phyloP scores from a whole-genome alignment of 2,329 filamentous ascomycete species.

The Hansfordia pulvinata region DNA sequence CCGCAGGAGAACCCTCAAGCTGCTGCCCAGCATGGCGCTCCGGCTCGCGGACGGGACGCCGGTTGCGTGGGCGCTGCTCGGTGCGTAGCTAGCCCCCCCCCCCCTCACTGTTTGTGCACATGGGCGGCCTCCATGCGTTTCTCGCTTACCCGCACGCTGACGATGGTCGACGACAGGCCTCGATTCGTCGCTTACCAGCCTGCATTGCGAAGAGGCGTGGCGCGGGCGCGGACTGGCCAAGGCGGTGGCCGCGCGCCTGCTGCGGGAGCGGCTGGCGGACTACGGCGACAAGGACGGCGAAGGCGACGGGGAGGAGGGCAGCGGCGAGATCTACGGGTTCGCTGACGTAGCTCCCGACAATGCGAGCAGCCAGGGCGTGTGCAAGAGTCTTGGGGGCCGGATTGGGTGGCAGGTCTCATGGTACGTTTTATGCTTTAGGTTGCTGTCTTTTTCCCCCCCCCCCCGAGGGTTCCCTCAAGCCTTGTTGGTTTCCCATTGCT shows the following conservation, averaged over 20 bases:
- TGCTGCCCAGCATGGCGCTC: slow-evolving; percentile 32
- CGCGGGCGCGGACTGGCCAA: slow-evolving; percentile 52
- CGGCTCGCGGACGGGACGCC: slow-evolving; percentile 30
- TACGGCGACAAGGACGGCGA: slow-evolving; percentile 33
- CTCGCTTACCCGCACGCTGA: no score
- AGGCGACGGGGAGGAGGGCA: no score
- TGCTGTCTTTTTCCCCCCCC: no score
- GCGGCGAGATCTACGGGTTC: no score
- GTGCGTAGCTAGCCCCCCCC: no score
- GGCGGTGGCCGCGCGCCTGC: slow-evolving; percentile 41
- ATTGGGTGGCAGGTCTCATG: slow-evolving; percentile 44
- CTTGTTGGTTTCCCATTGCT: no score
- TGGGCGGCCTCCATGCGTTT: no score
- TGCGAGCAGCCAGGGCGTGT: slow-evolving; percentile 44
- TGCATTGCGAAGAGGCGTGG: slow-evolving; percentile 48
- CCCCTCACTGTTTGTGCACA: no score
- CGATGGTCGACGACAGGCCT: slow-evolving; percentile 23
- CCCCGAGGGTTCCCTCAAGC: no score
- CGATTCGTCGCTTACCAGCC: slow-evolving; percentile 45
- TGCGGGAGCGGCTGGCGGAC: slow-evolving; percentile 31
- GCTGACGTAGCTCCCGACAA: slow-evolving; percentile 54
- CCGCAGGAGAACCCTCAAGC: slow-evolving; percentile 25
- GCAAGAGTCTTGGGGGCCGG: slow-evolving; percentile 44
- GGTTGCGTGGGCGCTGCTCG: slow-evolving; percentile 52
- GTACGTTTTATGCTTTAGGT: no score